Percentiles rank a stretch among this genome's conserved stretches.
Evolutionary conservation across 805 yeast genomes (phyloP).

Genomic region (Metschnikowia peoriensis): DNA sequence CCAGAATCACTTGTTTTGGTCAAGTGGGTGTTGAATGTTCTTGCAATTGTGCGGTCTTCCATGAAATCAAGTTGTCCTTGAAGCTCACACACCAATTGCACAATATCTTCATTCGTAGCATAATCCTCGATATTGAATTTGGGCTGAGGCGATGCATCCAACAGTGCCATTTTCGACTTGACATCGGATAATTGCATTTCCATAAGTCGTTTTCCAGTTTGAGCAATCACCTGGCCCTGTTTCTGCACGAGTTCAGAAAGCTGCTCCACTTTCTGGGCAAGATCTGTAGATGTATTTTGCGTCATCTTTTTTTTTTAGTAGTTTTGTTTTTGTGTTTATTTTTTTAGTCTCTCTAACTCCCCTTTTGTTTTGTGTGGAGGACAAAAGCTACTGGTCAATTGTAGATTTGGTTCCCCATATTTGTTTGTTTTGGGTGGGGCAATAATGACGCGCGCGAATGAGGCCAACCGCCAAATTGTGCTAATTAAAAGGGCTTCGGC

Average conservation of each 20-base stretch:
- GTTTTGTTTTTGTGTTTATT: neutral
- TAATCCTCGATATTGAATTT: slow-evolving; percentile 51
- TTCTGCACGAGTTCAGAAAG: slow-evolving; percentile 56
- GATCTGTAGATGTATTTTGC: slow-evolving; percentile 4
- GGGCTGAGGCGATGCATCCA: slow-evolving; percentile 15
- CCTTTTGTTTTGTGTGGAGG: neutral
- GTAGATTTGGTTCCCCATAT: neutral
- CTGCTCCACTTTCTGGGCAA: slow-evolving; percentile 43
- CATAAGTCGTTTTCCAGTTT: slow-evolving; percentile 78
- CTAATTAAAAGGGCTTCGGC: too few relatives aligned
- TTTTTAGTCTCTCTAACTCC: too few relatives aligned
- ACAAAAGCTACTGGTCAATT: neutral
- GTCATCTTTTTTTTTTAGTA: neutral
- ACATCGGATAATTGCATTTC: slow-evolving; percentile 63
- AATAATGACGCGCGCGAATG: too few relatives aligned
- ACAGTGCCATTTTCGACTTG: slow-evolving; percentile 23
- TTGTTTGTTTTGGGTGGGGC: too few relatives aligned
- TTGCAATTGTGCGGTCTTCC: slow-evolving; percentile 73
- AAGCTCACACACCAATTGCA: slow-evolving; percentile 82
- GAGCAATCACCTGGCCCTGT: slow-evolving; percentile 63
- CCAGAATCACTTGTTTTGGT: slow-evolving; percentile 32
- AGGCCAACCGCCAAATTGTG: too few relatives aligned
- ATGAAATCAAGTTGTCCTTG: slow-evolving; percentile 81
- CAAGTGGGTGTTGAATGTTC: slow-evolving; percentile 64
- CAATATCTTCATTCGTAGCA: slow-evolving; percentile 79